Conservation (phyloP, 108 stramenopile species). For the Epithemia pelagica region DNA sequence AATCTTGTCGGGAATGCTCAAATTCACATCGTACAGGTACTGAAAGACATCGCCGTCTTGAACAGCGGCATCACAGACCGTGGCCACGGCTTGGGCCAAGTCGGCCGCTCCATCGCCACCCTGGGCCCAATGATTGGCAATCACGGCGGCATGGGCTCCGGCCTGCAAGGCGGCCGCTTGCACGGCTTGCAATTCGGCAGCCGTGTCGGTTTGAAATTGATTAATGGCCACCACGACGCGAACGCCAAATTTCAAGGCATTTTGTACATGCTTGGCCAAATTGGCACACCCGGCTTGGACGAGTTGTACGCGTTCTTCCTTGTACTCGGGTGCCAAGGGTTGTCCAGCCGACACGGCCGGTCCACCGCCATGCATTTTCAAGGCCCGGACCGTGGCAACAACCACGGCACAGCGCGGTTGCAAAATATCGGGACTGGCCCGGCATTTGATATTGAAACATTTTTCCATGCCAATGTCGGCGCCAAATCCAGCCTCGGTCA, state of each 20-base stretch:
- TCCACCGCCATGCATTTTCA: conserved; percentile 99
- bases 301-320: conserved; percentile 70
- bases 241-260: conserved; percentile 95
- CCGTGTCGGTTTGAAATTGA: conserved; percentile 88
- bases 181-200: conserved; percentile 88
- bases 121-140: conserved; percentile 94
- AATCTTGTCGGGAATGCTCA: conserved; percentile 84
- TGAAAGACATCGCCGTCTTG: conserved; percentile 65
- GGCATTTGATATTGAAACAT: conserved; percentile 99
- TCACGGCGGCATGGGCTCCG: conserved; percentile 87
- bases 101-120: conserved; percentile 93
- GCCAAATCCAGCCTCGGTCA: conserved; percentile 98
- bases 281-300: conserved; percentile 82
- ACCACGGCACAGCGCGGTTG: conserved; percentile 93
- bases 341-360: conserved; percentile 89
- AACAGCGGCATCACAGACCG: conserved; percentile 54
- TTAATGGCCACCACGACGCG: conserved; percentile 93
- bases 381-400: conserved; percentile 97
- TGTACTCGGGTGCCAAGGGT: conserved; percentile 78
- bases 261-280: conserved; percentile 88
- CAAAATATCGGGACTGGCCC: conserved; percentile 60
- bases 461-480: conserved; percentile 48
- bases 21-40: conserved; percentile 83
- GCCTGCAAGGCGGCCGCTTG: conserved; percentile 76
- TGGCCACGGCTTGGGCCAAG: conserved; percentile 84